Percentiles rank a stretch among this genome's conserved stretches.
These are phyloP conservation scores for Saraca asoca DNA, from an alignment of 331 rosid species.

Conservation along the genomic window DNA sequence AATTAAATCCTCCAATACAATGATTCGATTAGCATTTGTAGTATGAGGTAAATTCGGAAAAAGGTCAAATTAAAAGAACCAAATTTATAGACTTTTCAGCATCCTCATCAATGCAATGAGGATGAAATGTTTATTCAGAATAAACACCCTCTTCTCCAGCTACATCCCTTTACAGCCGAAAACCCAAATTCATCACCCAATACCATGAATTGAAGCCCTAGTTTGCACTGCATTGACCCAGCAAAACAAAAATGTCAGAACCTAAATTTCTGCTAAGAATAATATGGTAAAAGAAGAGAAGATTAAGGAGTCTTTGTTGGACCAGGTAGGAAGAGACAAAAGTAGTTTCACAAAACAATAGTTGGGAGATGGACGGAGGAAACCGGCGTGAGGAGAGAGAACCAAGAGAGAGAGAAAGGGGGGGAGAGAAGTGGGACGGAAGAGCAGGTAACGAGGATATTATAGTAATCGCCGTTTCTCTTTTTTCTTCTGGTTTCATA, in stretches of 20 bases:
- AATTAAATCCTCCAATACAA: slow-evolving; percentile 34
- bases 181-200: slow-evolving; percentile 41
- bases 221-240: slow-evolving; percentile 49
- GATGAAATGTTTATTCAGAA: slow-evolving; percentile 38
- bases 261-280: slow-evolving; percentile 8
- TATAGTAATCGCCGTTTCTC: slow-evolving; percentile 29
- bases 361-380: slow-evolving; percentile 46
- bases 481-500: background rate
- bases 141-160: slow-evolving; percentile 32
- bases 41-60: slow-evolving; percentile 23
- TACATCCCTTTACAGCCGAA: slow-evolving; percentile 34
- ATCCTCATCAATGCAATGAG: slow-evolving; percentile 40
- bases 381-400: slow-evolving; percentile 43
- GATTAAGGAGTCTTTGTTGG: slow-evolving; percentile 37
- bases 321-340: slow-evolving; percentile 47
- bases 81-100: slow-evolving; percentile 28
- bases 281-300: slow-evolving; percentile 14
- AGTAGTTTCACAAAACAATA: slow-evolving; percentile 39
- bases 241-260: slow-evolving; percentile 25
- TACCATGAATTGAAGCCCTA: slow-evolving; percentile 44
- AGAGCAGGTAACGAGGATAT: slow-evolving; percentile 29
- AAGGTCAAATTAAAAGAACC: slow-evolving; percentile 25
- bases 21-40: slow-evolving; percentile 30
- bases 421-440: slow-evolving; percentile 10
- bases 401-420: no score